phyloP scores from a whole-genome alignment of 2,329 filamentous ascomycete species.

The Alternaria burnsii region DNA sequence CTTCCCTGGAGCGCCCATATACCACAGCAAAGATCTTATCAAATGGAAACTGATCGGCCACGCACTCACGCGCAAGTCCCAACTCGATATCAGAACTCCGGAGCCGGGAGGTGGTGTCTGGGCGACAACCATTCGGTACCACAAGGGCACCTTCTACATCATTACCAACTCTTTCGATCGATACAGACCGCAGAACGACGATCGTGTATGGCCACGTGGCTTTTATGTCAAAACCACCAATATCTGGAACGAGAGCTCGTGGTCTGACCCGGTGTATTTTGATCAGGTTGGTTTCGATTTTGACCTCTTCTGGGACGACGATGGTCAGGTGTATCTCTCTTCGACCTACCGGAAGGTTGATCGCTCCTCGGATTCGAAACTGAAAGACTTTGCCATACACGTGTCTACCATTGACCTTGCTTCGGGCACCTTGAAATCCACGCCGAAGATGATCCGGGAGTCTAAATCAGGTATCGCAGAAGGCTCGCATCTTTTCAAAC shows the following conservation, averaged over 20 bases:
- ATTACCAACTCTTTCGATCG: constrained; percentile 38
- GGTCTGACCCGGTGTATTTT: constrained; percentile 37
- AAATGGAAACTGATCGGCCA: constrained; percentile 59
- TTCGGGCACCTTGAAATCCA: constrained; percentile 32
- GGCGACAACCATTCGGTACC: constrained; percentile 34
- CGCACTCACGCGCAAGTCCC: constrained; percentile 47
- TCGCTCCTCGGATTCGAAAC: constrained; percentile 22
- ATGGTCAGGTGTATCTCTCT: constrained; percentile 59
- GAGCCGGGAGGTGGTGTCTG: constrained; percentile 34
- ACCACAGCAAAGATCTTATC: constrained; percentile 60
- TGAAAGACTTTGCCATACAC: constrained; percentile 43
- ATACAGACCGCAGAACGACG: constrained; percentile 37
- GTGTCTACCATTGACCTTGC: constrained; percentile 42
- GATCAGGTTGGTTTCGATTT: constrained; percentile 36
- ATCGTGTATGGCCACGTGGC: constrained; percentile 55
- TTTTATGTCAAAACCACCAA: constrained; percentile 55
- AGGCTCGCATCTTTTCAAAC: constrained; percentile 49
- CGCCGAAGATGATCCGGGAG: constrained; percentile 37
- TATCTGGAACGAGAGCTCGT: constrained; percentile 24
- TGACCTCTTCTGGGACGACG: constrained; percentile 61
- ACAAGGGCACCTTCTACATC: constrained; percentile 27
- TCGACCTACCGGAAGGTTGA: constrained; percentile 27
- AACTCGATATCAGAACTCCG: constrained; percentile 46
- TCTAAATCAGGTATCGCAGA: constrained; percentile 36
- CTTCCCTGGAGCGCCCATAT: constrained; percentile 62